Base-by-base conservation (phyloP, 2,329 filamentous ascomycete genomes). In the Atkinsonella texensis region DNA sequence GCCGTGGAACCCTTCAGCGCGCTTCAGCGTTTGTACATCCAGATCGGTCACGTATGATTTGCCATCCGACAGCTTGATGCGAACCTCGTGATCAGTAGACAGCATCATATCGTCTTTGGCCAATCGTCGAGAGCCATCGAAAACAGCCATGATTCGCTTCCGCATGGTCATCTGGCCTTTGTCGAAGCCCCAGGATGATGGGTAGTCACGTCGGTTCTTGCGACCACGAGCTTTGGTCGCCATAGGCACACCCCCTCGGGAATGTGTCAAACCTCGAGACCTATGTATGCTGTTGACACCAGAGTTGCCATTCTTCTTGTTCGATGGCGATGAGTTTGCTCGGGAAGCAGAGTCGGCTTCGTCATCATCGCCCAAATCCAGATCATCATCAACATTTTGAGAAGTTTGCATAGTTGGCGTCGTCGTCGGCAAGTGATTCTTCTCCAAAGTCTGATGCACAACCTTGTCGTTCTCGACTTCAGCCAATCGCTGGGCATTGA, bases 101-200 rank as follows among this genome's bases (percentile, higher is more conserved):
- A 98, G 83, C 89, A 96, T 95, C 89, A 97, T 93, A 70, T 98
- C 93, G 65, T 98, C 93, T 74, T 97, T 97, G 79, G 87, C 93
- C 48, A 98, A 77, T 42, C 91, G 83, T 50, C 90, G 83, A 15
- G 78, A 78, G 0, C 93, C 93, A 63, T 97, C 89, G 62, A 94
- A 98, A 18, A 95, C 87, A 57, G 89, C 89, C 62, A 97, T 76
- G 51, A 96, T 89, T 31, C 93, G 87, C 80, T 96, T 96, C 81
- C 94, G 96, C 81, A 95, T 94, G 64, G 87, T 94, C 88, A 97
- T 95, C 73, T 93, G 89, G 62, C 88, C 86, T 62, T 87, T 84
- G 56, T 90, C 81, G 61, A 90, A 93, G 49, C 93, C 91, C 93
- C 93, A 98, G 1, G 87, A 90, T 0, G 87, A 82, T 12, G 93